Evolutionary conservation across 768 basidiomycete species (phyloP), one percentile per base, ranked within the genome.

Genomic region (Psilocybe subaeruginosa): DNA sequence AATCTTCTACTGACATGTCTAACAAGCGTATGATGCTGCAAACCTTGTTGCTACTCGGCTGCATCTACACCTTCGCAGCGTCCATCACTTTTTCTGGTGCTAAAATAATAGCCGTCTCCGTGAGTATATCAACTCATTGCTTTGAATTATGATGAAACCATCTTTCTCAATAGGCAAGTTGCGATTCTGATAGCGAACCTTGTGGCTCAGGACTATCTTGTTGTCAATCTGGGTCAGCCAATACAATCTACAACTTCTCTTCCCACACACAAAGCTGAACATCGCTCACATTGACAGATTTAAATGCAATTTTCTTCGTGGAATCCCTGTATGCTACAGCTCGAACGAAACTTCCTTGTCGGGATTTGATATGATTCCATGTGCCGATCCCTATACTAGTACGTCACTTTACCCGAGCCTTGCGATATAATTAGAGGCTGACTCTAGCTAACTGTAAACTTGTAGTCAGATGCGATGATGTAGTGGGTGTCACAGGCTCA

Each of bases 371-470:
- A 33, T 8, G 4, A 8, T 30, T n/a, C 30, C 56, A 48, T 57
- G 56, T 41, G 16, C 45, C 2, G 56, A 57, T 37, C 56, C 56
- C 8, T 57, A 57, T 27, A 33, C n/a, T 49, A 30, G 56, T 49
- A 29, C 29, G 50, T 27, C 8, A 16, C 3, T n/a, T 49, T 23
- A 23, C 9, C 19, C 23, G 2, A 23, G 47, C 9, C 11, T 23
- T 11, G 8, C 14, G 27, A 35, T 5, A 51, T 30, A 11, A 7
- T 29, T 2, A 11, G 9, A 6, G 4, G n/a, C 19, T 4, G 2
- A 46, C 19, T 8, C 16, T 19, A 45, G 27, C 54, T 45, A 2
- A 23, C 2, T 23, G 2, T 2, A 8, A 14, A 14, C n/a, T 30
- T 12, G 4, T 19, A 56, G 55, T 46, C 8, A 43, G 41, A n/a